Percentiles rank a stretch among this genome's conserved stretches.
Evolutionary conservation across 495 filamentous ascomycete genomes (phyloP).

Genomic region (Rhypophila decipiens): DNA sequence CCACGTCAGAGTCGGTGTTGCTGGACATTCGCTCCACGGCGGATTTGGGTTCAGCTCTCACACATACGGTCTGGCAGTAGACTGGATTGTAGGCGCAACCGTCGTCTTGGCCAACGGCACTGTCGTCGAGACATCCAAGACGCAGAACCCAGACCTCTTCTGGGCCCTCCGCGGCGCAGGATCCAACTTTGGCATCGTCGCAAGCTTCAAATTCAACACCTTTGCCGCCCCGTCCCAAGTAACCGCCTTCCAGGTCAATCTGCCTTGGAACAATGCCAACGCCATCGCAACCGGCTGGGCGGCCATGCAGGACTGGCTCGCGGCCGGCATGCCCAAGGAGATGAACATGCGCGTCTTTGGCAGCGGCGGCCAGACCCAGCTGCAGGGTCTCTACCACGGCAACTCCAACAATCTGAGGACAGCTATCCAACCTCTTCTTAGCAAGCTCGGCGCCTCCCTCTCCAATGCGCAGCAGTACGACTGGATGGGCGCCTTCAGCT

Average conservation of each 20-base stretch:
- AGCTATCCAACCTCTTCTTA: constrained; percentile 32
- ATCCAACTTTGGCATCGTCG: constrained; percentile 37
- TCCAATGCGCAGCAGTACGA: constrained; percentile 29
- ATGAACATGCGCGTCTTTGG: constrained; percentile 39
- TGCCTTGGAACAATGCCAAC: constrained; percentile 30
- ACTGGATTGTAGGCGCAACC: constrained; percentile 35
- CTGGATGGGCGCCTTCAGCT: constrained; percentile 35
- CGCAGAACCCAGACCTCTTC: constrained; percentile 36
- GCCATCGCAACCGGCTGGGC: constrained; percentile 25
- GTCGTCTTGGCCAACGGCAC: constrained; percentile 38
- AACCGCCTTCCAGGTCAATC: constrained; percentile 31
- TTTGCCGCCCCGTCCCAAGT: constrained; percentile 36
- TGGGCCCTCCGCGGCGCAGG: constrained; percentile 41
- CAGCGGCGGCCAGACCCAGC: constrained; percentile 30
- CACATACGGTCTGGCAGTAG: constrained; percentile 36
- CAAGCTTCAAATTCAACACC: constrained; percentile 35
- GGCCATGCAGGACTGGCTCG: constrained; percentile 28
- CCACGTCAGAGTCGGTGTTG: constrained; percentile 32
- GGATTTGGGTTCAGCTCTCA: constrained; percentile 43
- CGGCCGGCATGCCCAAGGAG: constrained; percentile 34
- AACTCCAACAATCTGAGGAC: constrained; percentile 24
- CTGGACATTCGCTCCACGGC: constrained; percentile 39
- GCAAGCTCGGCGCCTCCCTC: constrained; percentile 24
- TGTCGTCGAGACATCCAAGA: constrained; percentile 32
- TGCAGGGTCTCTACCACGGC: constrained; percentile 39